phyloP scores from a whole-genome alignment of 148 eudicot species.

The Rhododendron kiyosumense region DNA sequence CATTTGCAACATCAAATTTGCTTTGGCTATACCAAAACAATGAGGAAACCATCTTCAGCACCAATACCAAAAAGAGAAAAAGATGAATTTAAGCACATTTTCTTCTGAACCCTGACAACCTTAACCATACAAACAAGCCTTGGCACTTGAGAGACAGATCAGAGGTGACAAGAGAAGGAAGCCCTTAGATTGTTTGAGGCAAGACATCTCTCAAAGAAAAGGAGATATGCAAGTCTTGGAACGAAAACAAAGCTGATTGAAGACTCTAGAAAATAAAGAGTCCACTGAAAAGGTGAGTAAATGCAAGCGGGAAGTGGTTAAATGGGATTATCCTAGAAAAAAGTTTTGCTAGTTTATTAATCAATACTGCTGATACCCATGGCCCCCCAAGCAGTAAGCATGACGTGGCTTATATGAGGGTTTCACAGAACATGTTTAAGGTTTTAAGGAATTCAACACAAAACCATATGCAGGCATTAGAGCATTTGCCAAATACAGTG shows the following conservation, averaged over 20 bases:
- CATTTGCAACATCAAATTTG: neutral
- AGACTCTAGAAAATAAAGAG: neutral
- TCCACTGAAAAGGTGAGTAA: neutral
- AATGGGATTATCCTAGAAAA: neutral
- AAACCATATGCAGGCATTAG: neutral
- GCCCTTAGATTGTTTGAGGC: neutral
- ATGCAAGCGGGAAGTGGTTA: neutral
- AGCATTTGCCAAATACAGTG: neutral
- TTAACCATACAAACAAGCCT: neutral
- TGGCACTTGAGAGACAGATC: neutral
- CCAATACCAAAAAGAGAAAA: neutral
- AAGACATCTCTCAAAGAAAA: neutral
- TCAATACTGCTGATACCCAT: neutral
- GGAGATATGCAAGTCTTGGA: neutral
- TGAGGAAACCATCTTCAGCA: neutral
- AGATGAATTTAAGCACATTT: neutral
- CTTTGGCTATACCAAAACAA: neutral
- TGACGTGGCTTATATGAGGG: neutral
- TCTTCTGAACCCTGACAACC: neutral
- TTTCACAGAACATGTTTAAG: neutral
- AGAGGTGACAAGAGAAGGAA: neutral
- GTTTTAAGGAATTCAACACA: neutral
- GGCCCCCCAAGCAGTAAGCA: neutral
- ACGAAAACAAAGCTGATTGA: neutral
- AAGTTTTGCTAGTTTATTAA: neutral